Conservation (phyloP, 257 asterid species). For the Parsonsia alboflavescens region DNA sequence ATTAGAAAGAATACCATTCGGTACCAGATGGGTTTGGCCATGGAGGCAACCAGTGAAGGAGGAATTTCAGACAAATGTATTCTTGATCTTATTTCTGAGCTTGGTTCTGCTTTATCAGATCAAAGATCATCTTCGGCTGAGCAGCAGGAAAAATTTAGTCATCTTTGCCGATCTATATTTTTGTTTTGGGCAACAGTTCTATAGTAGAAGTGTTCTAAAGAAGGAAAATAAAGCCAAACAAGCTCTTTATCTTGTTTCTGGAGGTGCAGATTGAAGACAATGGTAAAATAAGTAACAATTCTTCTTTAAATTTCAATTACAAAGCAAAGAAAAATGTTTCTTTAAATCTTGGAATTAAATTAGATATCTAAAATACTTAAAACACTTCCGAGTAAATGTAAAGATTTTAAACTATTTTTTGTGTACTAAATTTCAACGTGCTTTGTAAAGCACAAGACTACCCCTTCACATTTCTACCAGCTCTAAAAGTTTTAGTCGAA, state of each 20-base stretch:
- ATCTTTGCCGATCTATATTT: neutral
- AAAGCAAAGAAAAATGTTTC: too few species aligned
- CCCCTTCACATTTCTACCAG: too few species aligned
- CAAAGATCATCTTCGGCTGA: neutral
- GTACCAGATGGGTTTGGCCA: conserved; percentile 41
- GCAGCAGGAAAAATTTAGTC: neutral
- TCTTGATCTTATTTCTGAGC: conserved; percentile 28
- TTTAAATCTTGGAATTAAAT: neutral
- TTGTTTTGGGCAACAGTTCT: neutral
- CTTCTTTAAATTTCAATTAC: neutral
- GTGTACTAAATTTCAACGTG: too few species aligned
- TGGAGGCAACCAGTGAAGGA: conserved; percentile 39
- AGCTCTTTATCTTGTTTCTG: neutral
- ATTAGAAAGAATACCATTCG: conserved; percentile 25
- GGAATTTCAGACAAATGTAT: conserved; percentile 49
- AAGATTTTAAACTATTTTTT: too few species aligned
- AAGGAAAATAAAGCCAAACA: too few species aligned
- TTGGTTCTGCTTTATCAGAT: neutral
- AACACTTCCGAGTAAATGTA: neutral
- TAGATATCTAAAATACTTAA: too few species aligned
- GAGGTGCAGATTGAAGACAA: neutral
- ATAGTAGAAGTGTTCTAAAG: neutral
- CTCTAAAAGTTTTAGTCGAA: too few species aligned
- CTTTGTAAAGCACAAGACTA: too few species aligned
- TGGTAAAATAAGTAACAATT: neutral